Base-by-base conservation (phyloP, 495 filamentous ascomycete genomes). In the Penicillium daleae region DNA sequence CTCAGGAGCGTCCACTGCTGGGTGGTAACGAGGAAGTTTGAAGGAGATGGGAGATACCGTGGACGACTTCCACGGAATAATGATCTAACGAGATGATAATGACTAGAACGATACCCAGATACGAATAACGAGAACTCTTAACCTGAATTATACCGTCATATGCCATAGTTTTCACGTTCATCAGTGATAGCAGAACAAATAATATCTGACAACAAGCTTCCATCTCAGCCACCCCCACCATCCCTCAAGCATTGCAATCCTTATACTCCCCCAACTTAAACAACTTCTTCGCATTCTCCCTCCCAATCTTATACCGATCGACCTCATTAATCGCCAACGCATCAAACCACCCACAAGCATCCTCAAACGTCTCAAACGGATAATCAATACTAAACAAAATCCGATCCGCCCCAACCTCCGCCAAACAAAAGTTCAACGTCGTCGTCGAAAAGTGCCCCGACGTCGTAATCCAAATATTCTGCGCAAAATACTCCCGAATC, bases 381-480 rank as follows among this genome's bases (percentile, higher is more conserved):
- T 83, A 83, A 68, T 83, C 80, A 74, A 83, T 80, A 10, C 72
- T 76, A 66, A 83, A 83, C 62, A 83, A 57, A 60, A 83, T 80
- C 17, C 77, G 70, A 66, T 82, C 77, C 1, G 73, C 42, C 9
- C 76, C 73, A 60, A 82, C 72, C 67, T 80, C 76, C 5, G 71
- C 72, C 71, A 82, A 72, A 68, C 76, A 80, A 59, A 79, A 82
- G 48, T 80, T 74, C 69, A 89, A 64, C 5, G 81, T 83, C 12
- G 81, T 78, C 15, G 86, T 80, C 32, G 78, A 83, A 68, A 88
- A 89, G 49, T 87, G 81, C 0, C 87, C 86, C 21, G 78, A 83
- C 3, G 87, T 89, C 4, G 87, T 89, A 53, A 89, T 81, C 83
- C 82, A 90, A 44, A 90, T 75, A 56, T 90, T 88, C 51, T 78